Evolutionary conservation across 192 early-diverging fungal genomes (phyloP), one percentile per base, ranked within the genome.

Genomic region (Pilobolus umbonatus): DNA sequence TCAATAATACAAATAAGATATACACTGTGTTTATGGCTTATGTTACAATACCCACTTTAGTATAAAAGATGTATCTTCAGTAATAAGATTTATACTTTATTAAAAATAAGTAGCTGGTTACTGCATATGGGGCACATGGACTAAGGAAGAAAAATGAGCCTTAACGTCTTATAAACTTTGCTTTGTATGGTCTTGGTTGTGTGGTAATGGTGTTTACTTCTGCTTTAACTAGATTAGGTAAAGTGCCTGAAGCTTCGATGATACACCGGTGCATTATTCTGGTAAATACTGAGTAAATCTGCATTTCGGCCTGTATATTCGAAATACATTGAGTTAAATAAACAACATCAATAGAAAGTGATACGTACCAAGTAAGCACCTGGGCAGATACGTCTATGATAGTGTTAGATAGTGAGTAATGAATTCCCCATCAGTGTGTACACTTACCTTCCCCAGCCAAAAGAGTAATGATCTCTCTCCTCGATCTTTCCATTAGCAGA

Each of bases 281-380:
- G 12, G 19, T 12, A 42, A 42, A 42, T n/a, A 17, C 39, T 42
- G 39, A 12, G 19, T 17, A 42, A 5, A 42, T 15, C 12, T 42
- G 15, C 3, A 17, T 42, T 15, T 42, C 39, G 12, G 39, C 39
- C n/a, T n/a, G n/a, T n/a, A n/a, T n/a, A n/a, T n/a, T n/a, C n/a
- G n/a, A n/a, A n/a, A n/a, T n/a, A n/a, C n/a, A n/a, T n/a, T n/a
- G n/a, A n/a, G n/a, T n/a, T n/a, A n/a, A n/a, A n/a, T n/a, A n/a
- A n/a, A n/a, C n/a, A n/a, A n/a, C n/a, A n/a, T n/a, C n/a, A n/a
- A n/a, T n/a, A n/a, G n/a, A n/a, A n/a, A n/a, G n/a, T n/a, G n/a
- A n/a, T n/a, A n/a, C n/a, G n/a, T n/a, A n/a, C 55, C 26, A 57
- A 32, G 15, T 44, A 57, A n/a, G 45, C 45, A 17, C 36, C 36